A percentile compares a stretch with the other conserved stretches of the same genome.
phyloP scores from a whole-genome alignment of 495 filamentous ascomycete genomes.

The Penicillium coprophilum region DNA sequence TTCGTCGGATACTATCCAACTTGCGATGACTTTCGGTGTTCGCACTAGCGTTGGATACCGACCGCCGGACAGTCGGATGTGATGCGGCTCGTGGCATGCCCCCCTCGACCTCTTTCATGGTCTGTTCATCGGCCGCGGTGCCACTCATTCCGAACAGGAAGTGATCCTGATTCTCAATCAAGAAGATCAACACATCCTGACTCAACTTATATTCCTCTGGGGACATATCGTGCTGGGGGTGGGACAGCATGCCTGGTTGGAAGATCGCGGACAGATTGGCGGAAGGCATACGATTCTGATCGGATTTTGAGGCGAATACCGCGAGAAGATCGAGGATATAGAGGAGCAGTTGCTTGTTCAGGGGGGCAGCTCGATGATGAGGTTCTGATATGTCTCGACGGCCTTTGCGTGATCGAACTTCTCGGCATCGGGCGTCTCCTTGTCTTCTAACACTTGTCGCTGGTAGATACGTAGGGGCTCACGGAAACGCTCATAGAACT shows the following conservation, averaged over 20 bases:
- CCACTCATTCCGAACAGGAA: slow-evolving; percentile 94
- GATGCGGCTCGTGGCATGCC: slow-evolving; percentile 54
- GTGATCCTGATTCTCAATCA: slow-evolving; percentile 94
- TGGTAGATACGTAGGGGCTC: slow-evolving; percentile 79
- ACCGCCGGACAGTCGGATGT: slow-evolving; percentile 64
- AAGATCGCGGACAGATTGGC: slow-evolving; percentile 97
- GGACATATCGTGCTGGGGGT: slow-evolving; percentile 92
- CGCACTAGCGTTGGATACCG: slow-evolving; percentile 82
- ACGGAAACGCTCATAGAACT: slow-evolving; percentile 89
- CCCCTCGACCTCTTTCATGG: slow-evolving; percentile 77
- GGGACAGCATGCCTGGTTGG: slow-evolving; percentile 92
- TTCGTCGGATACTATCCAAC: slow-evolving; percentile 69
- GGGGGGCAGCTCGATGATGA: slow-evolving; percentile 91
- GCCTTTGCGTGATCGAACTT: slow-evolving; percentile 73
- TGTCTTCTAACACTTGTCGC: slow-evolving; percentile 53
- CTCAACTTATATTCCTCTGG: slow-evolving; percentile 91
- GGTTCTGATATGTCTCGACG: slow-evolving; percentile 77
- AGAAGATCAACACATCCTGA: slow-evolving; percentile 94
- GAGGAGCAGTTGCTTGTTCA: slow-evolving; percentile 92
- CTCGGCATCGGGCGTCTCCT: slow-evolving; percentile 32
- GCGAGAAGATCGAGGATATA: slow-evolving; percentile 98
- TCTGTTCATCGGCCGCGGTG: slow-evolving; percentile 83
- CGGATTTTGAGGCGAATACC: slow-evolving; percentile 96
- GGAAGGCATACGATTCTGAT: slow-evolving; percentile 94
- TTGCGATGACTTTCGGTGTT: slow-evolving; percentile 82